Percentiles rank a stretch among this genome's conserved stretches.
phyloP scores from a whole-genome alignment of 371 early-diverging fungal genomes.

The Basidiobolus meristosporus region DNA sequence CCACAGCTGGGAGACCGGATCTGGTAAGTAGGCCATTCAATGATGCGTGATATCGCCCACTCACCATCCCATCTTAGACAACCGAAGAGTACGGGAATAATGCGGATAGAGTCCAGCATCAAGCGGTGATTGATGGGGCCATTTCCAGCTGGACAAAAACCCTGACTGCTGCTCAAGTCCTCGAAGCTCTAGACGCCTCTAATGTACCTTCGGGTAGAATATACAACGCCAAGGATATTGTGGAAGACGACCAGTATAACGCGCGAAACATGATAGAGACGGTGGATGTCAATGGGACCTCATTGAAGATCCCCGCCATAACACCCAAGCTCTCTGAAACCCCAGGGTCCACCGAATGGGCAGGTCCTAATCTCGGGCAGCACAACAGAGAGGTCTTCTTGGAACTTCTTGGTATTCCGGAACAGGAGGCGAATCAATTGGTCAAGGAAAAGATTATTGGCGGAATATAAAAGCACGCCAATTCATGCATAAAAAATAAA shows the following conservation, averaged over 20 bases:
- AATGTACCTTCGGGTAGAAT: conserved; percentile 31
- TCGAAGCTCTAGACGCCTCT: conserved; percentile 14
- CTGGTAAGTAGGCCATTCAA: conserved; percentile 9
- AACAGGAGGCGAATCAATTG: conserved; percentile 8
- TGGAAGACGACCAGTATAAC: conserved; percentile 23
- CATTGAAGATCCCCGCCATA: conserved; percentile 22
- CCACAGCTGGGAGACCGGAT: conserved; percentile 20
- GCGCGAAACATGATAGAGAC: conserved; percentile 25
- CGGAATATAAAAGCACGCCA: conserved; percentile 1
- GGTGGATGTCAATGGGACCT: conserved; percentile 14
- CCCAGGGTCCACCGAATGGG: conserved; percentile 27
- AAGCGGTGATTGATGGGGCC: conserved; percentile 20
- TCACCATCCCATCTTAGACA: conserved; percentile 6
- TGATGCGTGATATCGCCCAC: not conserved
- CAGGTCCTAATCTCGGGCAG: conserved; percentile 25
- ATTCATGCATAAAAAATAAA: too few species aligned
- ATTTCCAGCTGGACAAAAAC: conserved; percentile 22
- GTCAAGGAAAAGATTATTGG: conserved; percentile 11
- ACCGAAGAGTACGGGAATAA: conserved; percentile 21
- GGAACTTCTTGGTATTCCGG: conserved; percentile 9
- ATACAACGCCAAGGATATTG: conserved; percentile 25
- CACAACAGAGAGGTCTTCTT: conserved; percentile 19
- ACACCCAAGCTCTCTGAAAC: conserved; percentile 18
- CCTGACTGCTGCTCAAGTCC: conserved; percentile 15
- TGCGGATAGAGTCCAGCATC: conserved; percentile 17